A percentile compares a stretch with the other conserved stretches of the same genome.
Conservation (phyloP, 192 early-diverging fungal genomes). For the Coemansia sp. region DNA sequence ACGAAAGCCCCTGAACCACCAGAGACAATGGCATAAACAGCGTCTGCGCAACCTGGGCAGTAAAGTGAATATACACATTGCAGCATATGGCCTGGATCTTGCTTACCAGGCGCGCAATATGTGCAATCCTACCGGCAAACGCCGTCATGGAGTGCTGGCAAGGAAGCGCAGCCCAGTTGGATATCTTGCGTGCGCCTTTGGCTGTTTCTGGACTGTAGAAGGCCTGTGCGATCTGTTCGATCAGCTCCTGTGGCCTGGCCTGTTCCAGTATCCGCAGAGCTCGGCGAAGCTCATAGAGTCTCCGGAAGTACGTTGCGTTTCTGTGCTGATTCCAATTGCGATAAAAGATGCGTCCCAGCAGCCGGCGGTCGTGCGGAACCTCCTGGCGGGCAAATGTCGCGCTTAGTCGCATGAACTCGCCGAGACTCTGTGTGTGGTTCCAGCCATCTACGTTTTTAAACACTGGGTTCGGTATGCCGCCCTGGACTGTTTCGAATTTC, state of each 20-base stretch:
- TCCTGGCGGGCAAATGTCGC: constrained; percentile 10
- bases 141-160: constrained; percentile 19
- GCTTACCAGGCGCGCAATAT: constrained; percentile 14
- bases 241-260: constrained; percentile 1
- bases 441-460: constrained; percentile 28
- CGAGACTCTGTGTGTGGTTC: constrained; percentile 19
- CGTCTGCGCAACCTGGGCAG: constrained; percentile 29
- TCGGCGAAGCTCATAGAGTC: constrained; percentile 32
- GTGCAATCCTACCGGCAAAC: constrained; percentile 11
- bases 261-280: constrained; percentile 26
- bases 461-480: constrained; percentile 26
- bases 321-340: constrained; percentile 50
- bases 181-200: constrained; percentile 1
- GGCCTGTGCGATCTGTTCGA: neutral
- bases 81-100: constrained; percentile 20
- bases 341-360: constrained; percentile 36
- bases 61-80: constrained; percentile 24
- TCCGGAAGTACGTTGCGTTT: constrained; percentile 21
- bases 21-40: constrained; percentile 44
- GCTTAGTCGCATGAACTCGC: neutral
- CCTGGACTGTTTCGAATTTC: constrained; percentile 22
- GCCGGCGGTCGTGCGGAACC: constrained; percentile 23
- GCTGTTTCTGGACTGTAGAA: constrained; percentile 1
- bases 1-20: constrained; percentile 24
- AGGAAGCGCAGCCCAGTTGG: constrained; percentile 26